A percentile compares a stretch with the other conserved stretches of the same genome.
These are phyloP conservation scores for Chrysochromulina parva DNA, from an alignment of 78 protist species.

Conservation along the genomic window DNA sequence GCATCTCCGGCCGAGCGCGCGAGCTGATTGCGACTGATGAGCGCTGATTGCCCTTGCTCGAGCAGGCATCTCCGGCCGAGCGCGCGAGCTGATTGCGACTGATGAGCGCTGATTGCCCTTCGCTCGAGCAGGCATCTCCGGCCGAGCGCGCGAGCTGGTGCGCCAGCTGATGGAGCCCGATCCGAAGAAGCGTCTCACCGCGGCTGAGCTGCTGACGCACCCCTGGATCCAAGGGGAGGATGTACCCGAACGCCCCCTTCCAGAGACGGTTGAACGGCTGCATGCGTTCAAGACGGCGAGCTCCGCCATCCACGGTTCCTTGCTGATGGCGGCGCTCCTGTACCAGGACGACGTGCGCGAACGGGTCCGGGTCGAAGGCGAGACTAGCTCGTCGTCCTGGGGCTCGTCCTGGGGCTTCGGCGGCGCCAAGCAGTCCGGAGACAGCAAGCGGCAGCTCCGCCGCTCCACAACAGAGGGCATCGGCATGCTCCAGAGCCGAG, in stretches of 20 bases:
- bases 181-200: constrained; percentile 62
- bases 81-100: too few relatives aligned
- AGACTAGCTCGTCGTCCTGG: too few relatives aligned
- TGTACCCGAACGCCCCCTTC: neutral
- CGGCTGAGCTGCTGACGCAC: constrained; percentile 58
- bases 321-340: neutral
- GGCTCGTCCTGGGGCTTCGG: too few relatives aligned
- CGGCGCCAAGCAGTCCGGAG: neutral
- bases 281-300: neutral
- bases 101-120: too few relatives aligned
- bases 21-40: too few relatives aligned
- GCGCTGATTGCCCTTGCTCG: too few relatives aligned
- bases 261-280: constrained; percentile 12
- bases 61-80: too few relatives aligned
- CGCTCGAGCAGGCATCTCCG: too few relatives aligned
- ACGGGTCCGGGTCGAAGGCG: too few relatives aligned
- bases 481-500: neutral
- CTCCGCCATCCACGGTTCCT: neutral
- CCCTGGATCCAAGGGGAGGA: constrained; percentile 47
- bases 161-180: constrained; percentile 37
- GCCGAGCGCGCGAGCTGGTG: constrained; percentile 47
- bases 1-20: too few relatives aligned
- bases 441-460: too few relatives aligned
- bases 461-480: neutral
- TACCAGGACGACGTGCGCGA: neutral